Conservation (phyloP, 1,284 basidiomycete species). For the Cerrena zonata region DNA sequence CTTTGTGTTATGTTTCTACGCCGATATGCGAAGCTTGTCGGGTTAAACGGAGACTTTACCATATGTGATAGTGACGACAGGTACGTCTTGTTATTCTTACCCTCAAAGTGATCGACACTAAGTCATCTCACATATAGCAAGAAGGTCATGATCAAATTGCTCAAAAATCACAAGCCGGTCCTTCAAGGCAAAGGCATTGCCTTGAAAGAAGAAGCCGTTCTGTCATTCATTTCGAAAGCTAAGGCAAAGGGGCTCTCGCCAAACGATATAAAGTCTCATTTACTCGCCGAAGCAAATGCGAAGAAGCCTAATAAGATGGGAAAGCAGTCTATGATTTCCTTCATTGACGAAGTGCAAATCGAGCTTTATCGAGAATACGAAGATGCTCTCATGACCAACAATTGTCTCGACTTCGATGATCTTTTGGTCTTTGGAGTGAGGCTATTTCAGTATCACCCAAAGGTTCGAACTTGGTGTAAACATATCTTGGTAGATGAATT, state of each 20-base stretch:
- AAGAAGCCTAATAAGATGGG: slow-evolving; percentile 14
- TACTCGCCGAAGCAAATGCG: slow-evolving; percentile 7
- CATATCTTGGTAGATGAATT: slow-evolving; percentile 91
- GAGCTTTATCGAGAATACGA: slow-evolving; percentile 71
- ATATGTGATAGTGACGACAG: slow-evolving; percentile 82
- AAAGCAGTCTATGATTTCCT: slow-evolving; percentile 11
- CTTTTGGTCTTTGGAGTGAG: slow-evolving; percentile 74
- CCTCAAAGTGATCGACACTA: slow-evolving; percentile 8
- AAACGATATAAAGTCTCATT: slow-evolving; percentile 34
- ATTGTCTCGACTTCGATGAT: slow-evolving; percentile 88
- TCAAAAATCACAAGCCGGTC: slow-evolving; percentile 37
- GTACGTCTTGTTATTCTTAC: slow-evolving; percentile 36
- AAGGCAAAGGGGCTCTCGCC: slow-evolving; percentile 70
- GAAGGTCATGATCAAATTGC: slow-evolving; percentile 60
- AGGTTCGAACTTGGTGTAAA: slow-evolving; percentile 57
- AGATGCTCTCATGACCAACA: slow-evolving; percentile 50
- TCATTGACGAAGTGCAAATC: slow-evolving; percentile 32
- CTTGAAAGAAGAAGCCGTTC: slow-evolving; percentile 56
- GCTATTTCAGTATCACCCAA: slow-evolving; percentile 56
- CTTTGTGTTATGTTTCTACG: slow-evolving; percentile 72
- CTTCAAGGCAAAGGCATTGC: slow-evolving; percentile 24
- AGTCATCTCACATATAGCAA: slow-evolving; percentile 46
- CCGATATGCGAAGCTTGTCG: slow-evolving; percentile 57
- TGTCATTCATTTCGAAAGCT: slow-evolving; percentile 72
- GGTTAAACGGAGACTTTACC: slow-evolving; percentile 71